Evolutionary conservation across 495 filamentous ascomycete genomes (phyloP), one percentile per base, ranked within the genome.

Genomic region (Bombardia bombarda): DNA sequence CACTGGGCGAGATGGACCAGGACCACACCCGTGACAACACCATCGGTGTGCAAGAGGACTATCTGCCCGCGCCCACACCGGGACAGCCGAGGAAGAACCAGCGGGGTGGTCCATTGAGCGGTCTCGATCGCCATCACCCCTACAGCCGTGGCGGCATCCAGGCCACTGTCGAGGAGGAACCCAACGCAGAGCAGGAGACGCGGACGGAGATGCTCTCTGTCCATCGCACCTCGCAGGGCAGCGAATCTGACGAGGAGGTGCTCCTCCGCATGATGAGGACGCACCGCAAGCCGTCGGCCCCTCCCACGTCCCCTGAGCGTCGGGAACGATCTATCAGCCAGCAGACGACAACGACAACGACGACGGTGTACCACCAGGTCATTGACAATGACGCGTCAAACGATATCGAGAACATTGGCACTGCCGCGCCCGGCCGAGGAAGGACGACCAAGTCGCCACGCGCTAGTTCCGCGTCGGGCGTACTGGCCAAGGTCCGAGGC

Each of bases 51-150:
- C 75, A 79, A 47, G 86, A 88, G 38, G 87, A 93, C 45, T 86
- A 89, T 51, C 75, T 99, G 6, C 92, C 92, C 3, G 92, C 90
- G 0, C 92, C 92, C 8, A 99, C 93, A 5, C 92, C 92, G 0
- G 92, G 92, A 13, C 92, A 99, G 57, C 92, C 92, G 32, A 78
- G 92, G 31, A 99, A 99, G 70, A 84, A 80, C 0, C 82, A 82
- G 53, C 67, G 70, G 9, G n/a, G n/a, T n/a, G n/a, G n/a, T n/a
- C n/a, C n/a, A n/a, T n/a, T n/a, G n/a, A 42, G 25, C 12, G 52
- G 25, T 5, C 34, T 40, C 8, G 72, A 73, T 37, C 70, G 71
- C 19, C 72, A 75, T 42, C 73, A 78, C 44, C 72, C 70, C 6
- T 78, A 78, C 46, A 54, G 55, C 37, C 71, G 73, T 17, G 53